Percentiles rank a stretch among this genome's conserved stretches.
Evolutionary conservation across 2,329 filamentous ascomycete genomes (phyloP).

Genomic region (Pseudocercospora macadamiae): DNA sequence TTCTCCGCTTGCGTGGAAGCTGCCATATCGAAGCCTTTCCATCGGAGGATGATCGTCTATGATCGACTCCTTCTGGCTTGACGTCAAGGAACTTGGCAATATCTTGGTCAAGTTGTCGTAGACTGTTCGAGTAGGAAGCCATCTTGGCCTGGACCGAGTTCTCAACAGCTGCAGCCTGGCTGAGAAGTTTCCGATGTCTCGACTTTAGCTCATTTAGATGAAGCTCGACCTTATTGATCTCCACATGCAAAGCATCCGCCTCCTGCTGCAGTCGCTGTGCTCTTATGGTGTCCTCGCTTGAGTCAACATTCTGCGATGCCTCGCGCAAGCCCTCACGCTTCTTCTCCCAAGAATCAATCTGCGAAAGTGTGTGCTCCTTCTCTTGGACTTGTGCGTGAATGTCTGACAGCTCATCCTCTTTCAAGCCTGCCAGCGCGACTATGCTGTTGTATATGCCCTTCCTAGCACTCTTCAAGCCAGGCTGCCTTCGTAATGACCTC

Average conservation of each 20-base stretch:
- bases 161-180: conserved; percentile 63
- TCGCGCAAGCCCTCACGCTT: conserved; percentile 60
- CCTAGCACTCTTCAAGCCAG: conserved; percentile 65
- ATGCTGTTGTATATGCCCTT: conserved; percentile 67
- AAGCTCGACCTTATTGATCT: conserved; percentile 69
- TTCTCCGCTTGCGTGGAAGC: conserved; percentile 68
- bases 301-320: conserved; percentile 60
- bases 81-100: conserved; percentile 59
- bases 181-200: conserved; percentile 61
- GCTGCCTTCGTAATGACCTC: conserved; percentile 55
- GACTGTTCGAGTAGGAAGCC: conserved; percentile 69
- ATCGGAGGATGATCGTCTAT: conserved; percentile 17
- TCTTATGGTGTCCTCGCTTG: conserved; percentile 60
- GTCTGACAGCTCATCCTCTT: conserved; percentile 67
- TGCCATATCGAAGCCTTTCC: conserved; percentile 37
- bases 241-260: conserved; percentile 57
- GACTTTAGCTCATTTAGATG: conserved; percentile 64
- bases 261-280: conserved; percentile 55
- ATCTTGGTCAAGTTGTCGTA: conserved; percentile 67
- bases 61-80: conserved; percentile 19
- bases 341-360: conserved; percentile 61
- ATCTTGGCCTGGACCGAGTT: conserved; percentile 71
- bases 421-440: conserved; percentile 65
- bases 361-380: conserved; percentile 61
- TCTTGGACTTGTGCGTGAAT: conserved; percentile 61